A percentile compares a stretch with the other conserved stretches of the same genome.
These are phyloP conservation scores for Nothophoma quercina DNA, from an alignment of 2,329 filamentous ascomycete genomes.

Conservation along the genomic window DNA sequence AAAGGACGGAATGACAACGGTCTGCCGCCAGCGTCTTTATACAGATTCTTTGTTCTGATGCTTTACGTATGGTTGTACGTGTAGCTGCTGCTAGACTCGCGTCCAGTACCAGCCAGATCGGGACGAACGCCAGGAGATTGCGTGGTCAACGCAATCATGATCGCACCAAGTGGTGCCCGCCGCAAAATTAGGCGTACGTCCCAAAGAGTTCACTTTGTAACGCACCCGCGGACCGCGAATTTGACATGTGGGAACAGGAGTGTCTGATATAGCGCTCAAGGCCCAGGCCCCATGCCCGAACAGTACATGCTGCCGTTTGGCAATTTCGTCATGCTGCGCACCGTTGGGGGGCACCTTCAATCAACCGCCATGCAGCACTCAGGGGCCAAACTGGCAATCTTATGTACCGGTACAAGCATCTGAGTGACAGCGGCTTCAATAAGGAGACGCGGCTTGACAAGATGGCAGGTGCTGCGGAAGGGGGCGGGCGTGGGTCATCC, in stretches of 20 bases:
- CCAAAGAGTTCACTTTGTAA: conserved; percentile 22
- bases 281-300: conserved; percentile 20
- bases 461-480: conserved; percentile 13
- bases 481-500: conserved; percentile 23
- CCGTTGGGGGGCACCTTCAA: conserved; percentile 1
- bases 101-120: not conserved
- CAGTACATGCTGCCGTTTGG: conserved; percentile 13
- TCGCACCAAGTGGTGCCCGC: not conserved
- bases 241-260: conserved; percentile 33
- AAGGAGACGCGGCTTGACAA: conserved; percentile 16
- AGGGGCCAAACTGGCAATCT: conserved; percentile 25
- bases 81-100: not conserved
- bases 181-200: conserved; percentile 12
- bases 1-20: not conserved
- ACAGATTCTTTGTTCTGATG: not conserved
- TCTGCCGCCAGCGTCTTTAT: conserved; percentile 4
- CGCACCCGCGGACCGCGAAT: conserved; percentile 18
- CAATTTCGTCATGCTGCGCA: conserved; percentile 29
- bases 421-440: conserved; percentile 17
- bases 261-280: conserved; percentile 29
- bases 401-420: not conserved
- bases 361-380: conserved; percentile 29
- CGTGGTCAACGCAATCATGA: conserved; percentile 9
- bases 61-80: not conserved
- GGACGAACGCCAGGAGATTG: conserved; percentile 16